phyloP scores from a whole-genome alignment of 2,329 filamentous ascomycete species.

The Alternaria angustiovoidea region DNA sequence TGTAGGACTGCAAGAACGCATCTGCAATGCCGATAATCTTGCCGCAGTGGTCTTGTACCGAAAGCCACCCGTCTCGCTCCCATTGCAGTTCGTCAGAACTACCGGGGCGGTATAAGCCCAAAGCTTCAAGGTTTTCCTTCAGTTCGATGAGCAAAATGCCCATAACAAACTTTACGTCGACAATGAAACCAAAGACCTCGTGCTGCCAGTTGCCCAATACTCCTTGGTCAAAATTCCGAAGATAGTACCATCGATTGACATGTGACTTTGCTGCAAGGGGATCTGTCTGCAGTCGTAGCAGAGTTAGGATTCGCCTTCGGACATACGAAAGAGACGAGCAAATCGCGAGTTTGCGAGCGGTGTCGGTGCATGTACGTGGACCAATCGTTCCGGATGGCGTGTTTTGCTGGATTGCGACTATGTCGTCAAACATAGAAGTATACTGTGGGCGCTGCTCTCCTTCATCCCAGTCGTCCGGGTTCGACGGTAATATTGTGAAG shows the following conservation, averaged over 20 bases:
- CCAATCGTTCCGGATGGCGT: not conserved
- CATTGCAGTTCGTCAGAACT: not conserved
- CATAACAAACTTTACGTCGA: no score
- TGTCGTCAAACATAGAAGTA: conserved; percentile 2
- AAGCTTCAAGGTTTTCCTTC: no score
- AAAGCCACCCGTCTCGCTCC: conserved; percentile 2
- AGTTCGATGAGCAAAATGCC: no score
- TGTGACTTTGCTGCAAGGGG: no score
- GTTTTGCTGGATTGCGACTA: not conserved
- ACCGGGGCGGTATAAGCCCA: not conserved
- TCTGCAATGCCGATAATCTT: not conserved
- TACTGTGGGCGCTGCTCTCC: not conserved
- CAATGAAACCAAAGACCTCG: no score
- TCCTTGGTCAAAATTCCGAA: no score
- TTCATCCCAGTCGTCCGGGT: not conserved
- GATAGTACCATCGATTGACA: no score
- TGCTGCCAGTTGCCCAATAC: no score
- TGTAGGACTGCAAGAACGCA: conserved; percentile 2
- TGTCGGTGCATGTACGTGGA: conserved; percentile 1
- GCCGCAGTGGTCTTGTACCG: not conserved
- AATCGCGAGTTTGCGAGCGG: conserved; percentile 6
- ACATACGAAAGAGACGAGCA: conserved; percentile 2
- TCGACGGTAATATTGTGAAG: not conserved
- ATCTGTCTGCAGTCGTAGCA: no score
- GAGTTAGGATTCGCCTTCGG: not conserved